A percentile compares a stretch with the other conserved stretches of the same genome.
Evolutionary conservation across 2,329 filamentous ascomycete species (phyloP).

Genomic region (Clonostachys rosea): DNA sequence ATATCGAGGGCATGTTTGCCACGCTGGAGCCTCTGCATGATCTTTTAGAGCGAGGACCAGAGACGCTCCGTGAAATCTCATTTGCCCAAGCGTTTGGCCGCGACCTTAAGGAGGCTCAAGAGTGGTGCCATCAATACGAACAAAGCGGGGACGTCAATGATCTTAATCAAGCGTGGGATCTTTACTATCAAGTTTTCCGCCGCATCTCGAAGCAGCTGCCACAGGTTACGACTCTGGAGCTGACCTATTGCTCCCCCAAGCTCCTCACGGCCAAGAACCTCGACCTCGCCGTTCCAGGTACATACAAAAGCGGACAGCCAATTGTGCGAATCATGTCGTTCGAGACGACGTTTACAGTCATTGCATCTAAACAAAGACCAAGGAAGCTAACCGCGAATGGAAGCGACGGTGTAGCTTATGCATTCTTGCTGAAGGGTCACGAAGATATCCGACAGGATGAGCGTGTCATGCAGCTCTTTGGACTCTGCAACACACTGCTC

Average conservation of each 20-base stretch:
- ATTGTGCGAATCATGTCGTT: slow-evolving; percentile 86
- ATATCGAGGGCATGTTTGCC: slow-evolving; percentile 95
- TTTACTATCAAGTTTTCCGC: slow-evolving; percentile 98
- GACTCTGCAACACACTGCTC: slow-evolving; percentile 92
- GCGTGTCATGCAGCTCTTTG: slow-evolving; percentile 98
- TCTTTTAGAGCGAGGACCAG: slow-evolving; percentile 82
- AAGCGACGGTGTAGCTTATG: slow-evolving; percentile 82
- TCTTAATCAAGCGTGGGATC: slow-evolving; percentile 96
- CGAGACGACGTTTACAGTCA: slow-evolving; percentile 84
- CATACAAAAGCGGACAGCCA: slow-evolving; percentile 73
- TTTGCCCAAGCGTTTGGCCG: slow-evolving; percentile 97
- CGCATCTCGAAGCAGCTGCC: slow-evolving; percentile 91
- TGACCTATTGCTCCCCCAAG: slow-evolving; percentile 95
- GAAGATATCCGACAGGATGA: slow-evolving; percentile 99
- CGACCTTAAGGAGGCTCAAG: slow-evolving; percentile 88
- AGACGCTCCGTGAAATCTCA: slow-evolving; percentile 92
- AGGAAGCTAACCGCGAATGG: slow-evolving; percentile 84
- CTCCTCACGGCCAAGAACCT: slow-evolving; percentile 81
- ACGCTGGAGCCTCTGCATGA: slow-evolving; percentile 88
- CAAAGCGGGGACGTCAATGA: slow-evolving; percentile 87
- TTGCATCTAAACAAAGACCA: slow-evolving; percentile 94
- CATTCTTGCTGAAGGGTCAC: slow-evolving; percentile 94
- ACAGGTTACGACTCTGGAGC: slow-evolving; percentile 85
- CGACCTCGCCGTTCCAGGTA: slow-evolving; percentile 92
- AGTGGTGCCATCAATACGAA: slow-evolving; percentile 93